Base-by-base conservation (phyloP, 1,139 yeast species). In the Lodderomyces elongisporus region DNA sequence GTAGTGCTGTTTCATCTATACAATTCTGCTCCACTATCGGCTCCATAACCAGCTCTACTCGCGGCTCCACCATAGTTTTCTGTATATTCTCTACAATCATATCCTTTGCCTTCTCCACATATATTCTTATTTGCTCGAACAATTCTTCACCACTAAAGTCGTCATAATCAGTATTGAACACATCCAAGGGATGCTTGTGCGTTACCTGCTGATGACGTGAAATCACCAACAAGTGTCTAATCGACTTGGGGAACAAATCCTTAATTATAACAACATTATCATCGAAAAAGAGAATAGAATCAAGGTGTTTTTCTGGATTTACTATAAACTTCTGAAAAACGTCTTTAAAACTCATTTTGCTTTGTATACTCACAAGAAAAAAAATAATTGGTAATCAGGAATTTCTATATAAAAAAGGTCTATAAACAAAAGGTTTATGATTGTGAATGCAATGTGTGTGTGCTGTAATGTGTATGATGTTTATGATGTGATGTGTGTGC, bases 171-270 rank as follows among this genome's bases (percentile, higher is more conserved):
- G 56, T 40, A 25, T 45, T 46, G 38, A 83, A 70, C 1, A 72
- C 85, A 14, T 58, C 58, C 28, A 77, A 54, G 4, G 94, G 94
- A 40, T 72, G 74, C 14, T 46, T 38, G 14, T 45, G 52, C 3
- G 83, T 67, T 17, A 70, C 43, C 5, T 44, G 31, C 0, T 41
- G 38, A 33, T 64, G 60, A 38, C 79, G 59, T 1, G 93, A 89
- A 20, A 85, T 54, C 2, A 85, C 61, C 32, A 85, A 58, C 40
- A 69, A 67, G 50, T 85, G 95, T 17, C 74, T 60, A 12, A 59
- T 45, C 1, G 89, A 60, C 50, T 85, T 85, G 12, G 91, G 87
- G 49, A 61, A 85, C 31, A 52, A 52, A 51, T 85, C 94, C 30
- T 58, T 56, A 14, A 85, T 61, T 2, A 84, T 73, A 3, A 77